Base-by-base conservation (phyloP, 768 basidiomycete genomes). In the Lentinula raphanica region DNA sequence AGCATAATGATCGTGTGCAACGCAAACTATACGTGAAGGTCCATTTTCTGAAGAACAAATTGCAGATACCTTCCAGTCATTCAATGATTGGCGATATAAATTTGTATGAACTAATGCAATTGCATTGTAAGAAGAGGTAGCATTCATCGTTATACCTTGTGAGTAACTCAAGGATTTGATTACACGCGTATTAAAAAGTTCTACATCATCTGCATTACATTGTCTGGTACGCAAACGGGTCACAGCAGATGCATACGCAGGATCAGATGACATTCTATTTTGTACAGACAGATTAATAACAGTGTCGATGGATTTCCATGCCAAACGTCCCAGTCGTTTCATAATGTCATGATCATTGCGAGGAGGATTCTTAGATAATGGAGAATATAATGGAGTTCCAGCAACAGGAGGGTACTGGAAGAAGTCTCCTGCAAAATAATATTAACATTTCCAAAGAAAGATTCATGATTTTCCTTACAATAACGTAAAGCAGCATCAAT, bases 401-500 rank as follows among this genome's bases (percentile, higher is more conserved):
- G n/a, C n/a, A 45, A 45, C 44, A 7, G 44, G 44, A 28, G 48
- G 48, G 27, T 39, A 54, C 36, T 54, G 51, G 31, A 7, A 39
- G 9, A 8, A 23, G 25, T 54, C 51, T 8, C 51, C 51, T 23
- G 32, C 11, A 23, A 27, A 38, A 54, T 42, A 13, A 54, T 8
- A 39, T 19, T 39, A 39, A 54, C 36, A 12, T 36, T 36, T 4
- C 51, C 51, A 15, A 54, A 54, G 21, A 39, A 54, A 19, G 38
- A 7, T 38, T 36, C 31, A n/a, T n/a, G n/a, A n/a, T n/a, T n/a
- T n/a, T n/a, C n/a, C n/a, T n/a, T n/a, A n/a, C n/a, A n/a, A n/a
- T 11, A 54, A 11, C 51, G 17, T 21, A 54, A 23, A 8, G 39
- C 4, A 25, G 40, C 55, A 48, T 74, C 70, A 12, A 75, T 58